Evolutionary conservation across 495 filamentous ascomycete genomes (phyloP), one percentile per base, ranked within the genome.

Genomic region (Hapsidospora chrysogenum): DNA sequence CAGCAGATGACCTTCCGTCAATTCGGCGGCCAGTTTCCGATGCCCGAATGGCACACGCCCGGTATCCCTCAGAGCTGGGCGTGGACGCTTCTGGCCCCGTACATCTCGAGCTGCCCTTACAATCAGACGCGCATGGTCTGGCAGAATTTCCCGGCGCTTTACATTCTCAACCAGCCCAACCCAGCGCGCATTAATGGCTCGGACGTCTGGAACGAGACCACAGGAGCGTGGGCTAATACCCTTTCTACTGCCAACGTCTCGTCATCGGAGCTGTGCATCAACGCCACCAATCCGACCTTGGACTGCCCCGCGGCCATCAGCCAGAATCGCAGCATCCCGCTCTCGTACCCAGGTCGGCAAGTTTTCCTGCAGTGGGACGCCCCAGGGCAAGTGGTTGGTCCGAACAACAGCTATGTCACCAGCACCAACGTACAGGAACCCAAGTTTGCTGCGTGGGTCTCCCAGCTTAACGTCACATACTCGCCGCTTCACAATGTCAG

Each of bases 1-100:
- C 85, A 92, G 57, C 81, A 94, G 58, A 66, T 85, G 62, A 78
- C 80, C 38, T 92, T 89, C 67, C 78, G 84, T 16, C 83, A 92
- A 43, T 81, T 92, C 54, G 66, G 73, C 19, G 85, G 83, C 17
- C 69, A 92, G 16, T 80, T 80, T 55, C 80, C 84, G 2, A 85
- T 82, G 78, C 76, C 81, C 0, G 80, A 78, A 2, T 92, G 78
- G 79, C 86, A 87, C 51, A 72, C 85, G 52, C 64, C 72, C 8
- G 80, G 80, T 17, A 69, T 85, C 14, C 82, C 83, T 0, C 85
- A 92, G 49, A 81, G 76, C 0, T 92, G 85, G 80, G 72, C 77
- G 2, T 92, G 85, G 85, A 76, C 83, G 0, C 64, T 83, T 8
- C 64, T 94, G 22, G 82, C 85, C 0, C 85, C 80, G 0, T 85